Evolutionary conservation across 2,329 filamentous ascomycete genomes (phyloP).

Genomic region (Nectriaceae sp.): DNA sequence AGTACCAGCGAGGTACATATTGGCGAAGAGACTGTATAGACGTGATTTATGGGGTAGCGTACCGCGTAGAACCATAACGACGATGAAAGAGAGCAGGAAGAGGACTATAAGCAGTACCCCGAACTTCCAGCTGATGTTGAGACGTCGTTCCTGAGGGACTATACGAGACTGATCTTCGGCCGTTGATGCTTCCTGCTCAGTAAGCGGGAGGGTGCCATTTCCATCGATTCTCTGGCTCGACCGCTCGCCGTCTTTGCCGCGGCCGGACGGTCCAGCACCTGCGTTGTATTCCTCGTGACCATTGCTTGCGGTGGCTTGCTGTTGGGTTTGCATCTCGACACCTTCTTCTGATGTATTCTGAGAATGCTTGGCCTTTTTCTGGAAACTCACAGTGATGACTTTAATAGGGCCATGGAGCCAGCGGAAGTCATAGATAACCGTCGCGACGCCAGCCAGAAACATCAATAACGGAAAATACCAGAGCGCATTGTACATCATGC

Average conservation of each 20-base stretch:
- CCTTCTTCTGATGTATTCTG: background rate
- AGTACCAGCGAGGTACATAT: constrained; percentile 73
- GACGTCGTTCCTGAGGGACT: too few species aligned
- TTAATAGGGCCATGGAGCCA: constrained; percentile 43
- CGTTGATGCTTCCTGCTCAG: too few species aligned
- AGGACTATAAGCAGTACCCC: constrained; percentile 42
- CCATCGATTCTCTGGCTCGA: constrained; percentile 31
- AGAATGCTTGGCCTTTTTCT: background rate
- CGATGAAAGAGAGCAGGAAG: constrained; percentile 60
- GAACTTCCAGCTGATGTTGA: too few species aligned
- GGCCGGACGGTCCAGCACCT: too few species aligned
- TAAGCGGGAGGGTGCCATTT: constrained; percentile 41
- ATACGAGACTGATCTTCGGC: too few species aligned
- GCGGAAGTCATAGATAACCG: constrained; percentile 57
- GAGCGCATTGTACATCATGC: constrained; percentile 69
- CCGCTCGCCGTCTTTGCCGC: constrained; percentile 5
- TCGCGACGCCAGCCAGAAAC: constrained; percentile 51
- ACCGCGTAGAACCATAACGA: constrained; percentile 54
- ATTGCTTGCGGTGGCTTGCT: too few species aligned
- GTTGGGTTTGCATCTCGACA: background rate
- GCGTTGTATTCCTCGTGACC: too few species aligned
- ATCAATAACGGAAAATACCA: constrained; percentile 77
- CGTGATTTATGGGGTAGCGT: constrained; percentile 43
- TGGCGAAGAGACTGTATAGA: constrained; percentile 65
- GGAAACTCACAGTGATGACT: background rate